These are phyloP conservation scores for Pelargonium australe DNA, from an alignment of 441 rosid species.

Conservation along the genomic window DNA sequence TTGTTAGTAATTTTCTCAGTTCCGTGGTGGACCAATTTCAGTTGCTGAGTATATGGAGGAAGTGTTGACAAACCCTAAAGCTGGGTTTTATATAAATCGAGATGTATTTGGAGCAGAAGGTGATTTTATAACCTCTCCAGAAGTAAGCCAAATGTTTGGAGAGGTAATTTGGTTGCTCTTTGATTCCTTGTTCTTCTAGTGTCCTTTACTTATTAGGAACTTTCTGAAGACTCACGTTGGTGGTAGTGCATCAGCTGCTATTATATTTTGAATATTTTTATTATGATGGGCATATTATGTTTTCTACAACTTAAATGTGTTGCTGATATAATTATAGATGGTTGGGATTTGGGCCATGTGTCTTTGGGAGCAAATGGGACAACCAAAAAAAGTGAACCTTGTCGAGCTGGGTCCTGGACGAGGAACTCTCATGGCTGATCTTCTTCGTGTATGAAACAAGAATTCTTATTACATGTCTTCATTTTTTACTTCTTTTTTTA, in stretches of 20 bases:
- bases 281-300: not conserved
- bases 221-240: not conserved
- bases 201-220: not conserved
- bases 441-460: conserved; percentile 56
- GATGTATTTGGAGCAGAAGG: conserved; percentile 92
- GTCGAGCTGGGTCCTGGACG: conserved; percentile 93
- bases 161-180: conserved; percentile 43
- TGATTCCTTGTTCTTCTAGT: not conserved
- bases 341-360: conserved; percentile 86
- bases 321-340: conserved; percentile 43
- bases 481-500: not conserved
- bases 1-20: conserved; percentile 37
- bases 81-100: conserved; percentile 79
- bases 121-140: conserved; percentile 95
- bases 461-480: conserved; percentile 9
- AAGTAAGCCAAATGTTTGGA: conserved; percentile 93
- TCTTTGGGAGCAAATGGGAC: conserved; percentile 92
- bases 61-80: conserved; percentile 84
- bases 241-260: not conserved
- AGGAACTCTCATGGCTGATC: conserved; percentile 90
- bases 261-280: not conserved
- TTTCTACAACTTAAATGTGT: not conserved
- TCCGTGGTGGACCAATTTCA: conserved; percentile 89
- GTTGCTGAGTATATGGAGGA: conserved; percentile 96
- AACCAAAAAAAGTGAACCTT: conserved; percentile 60